Evolutionary conservation across 441 rosid genomes (phyloP), one percentile per base, ranked within the genome.

Genomic region (Hura crepitans): DNA sequence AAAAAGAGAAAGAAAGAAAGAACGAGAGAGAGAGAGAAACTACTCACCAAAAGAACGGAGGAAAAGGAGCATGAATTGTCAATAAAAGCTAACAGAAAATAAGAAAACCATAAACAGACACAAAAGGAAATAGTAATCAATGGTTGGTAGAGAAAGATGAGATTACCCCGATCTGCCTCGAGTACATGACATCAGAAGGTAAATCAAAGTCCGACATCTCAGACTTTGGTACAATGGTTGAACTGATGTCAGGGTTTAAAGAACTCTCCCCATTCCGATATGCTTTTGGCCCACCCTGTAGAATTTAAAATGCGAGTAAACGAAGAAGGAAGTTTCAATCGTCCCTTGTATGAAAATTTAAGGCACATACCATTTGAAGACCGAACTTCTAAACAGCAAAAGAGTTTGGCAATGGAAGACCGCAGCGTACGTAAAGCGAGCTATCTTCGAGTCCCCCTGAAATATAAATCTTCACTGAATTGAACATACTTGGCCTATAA

Each of bases 161-260:
- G 20, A 77, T 65, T 85, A 92, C 96, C 85, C 81, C 86, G 33
- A 66, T 43, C 71, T 78, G 85, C 9, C 68, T 75, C 2, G 89
- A 73, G 65, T 62, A 77, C 28, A 74, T 62, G 12, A 74, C 73
- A 53, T 81, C 86, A 0, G 80, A 69, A 1, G 86, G 85, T 27
- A 88, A 76, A 68, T 83, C 86, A 42, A 79, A 83, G 73, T 86
- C 90, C 60, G 82, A 71, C 30, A 62, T 72, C 79, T 90, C 92
- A 57, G 86, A 83, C 80, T 88, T 88, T 0, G 91, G 91, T 51
- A 72, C 70, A 5, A 65, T 61, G 35, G 72, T 69, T 54, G 66
- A 65, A 51, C 59, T 57, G 62, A 77, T 77, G 33, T 73, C 77
- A 27, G 66, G 74, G 65, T 39, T 65, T 4, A 81, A 80, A 58